phyloP scores from a whole-genome alignment of 306 rosid species.

The Luffa aegyptiaca region DNA sequence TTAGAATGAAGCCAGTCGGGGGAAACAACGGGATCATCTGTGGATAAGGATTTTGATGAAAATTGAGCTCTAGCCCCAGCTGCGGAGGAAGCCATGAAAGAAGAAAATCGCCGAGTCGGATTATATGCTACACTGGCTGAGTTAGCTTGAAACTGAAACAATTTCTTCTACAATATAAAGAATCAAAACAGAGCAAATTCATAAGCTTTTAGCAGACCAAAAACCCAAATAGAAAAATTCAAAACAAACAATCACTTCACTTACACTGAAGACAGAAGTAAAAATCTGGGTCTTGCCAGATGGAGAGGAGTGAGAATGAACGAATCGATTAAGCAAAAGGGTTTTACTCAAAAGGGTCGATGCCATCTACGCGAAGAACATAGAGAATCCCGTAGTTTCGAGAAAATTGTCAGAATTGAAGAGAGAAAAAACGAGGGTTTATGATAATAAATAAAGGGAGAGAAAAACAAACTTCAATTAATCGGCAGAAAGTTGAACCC shows the following conservation, averaged over 20 bases:
- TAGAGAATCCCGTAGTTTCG: not conserved
- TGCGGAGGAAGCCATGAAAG: constrained; percentile 56
- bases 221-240: not conserved
- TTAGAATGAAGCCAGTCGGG: constrained; percentile 83
- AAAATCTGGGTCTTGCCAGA: constrained; percentile 35
- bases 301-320: constrained; percentile 30
- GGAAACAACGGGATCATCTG: constrained; percentile 80
- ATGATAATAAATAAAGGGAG: not conserved
- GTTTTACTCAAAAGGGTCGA: constrained; percentile 49
- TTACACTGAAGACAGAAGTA: constrained; percentile 47
- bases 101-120: constrained; percentile 24
- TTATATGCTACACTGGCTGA: constrained; percentile 25
- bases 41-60: constrained; percentile 42
- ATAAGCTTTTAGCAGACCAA: not conserved
- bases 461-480: not conserved
- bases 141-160: constrained; percentile 19
- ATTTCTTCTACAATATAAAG: constrained; percentile 39
- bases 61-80: constrained; percentile 38
- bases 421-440: not conserved
- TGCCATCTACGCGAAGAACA: constrained; percentile 47
- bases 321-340: constrained; percentile 36
- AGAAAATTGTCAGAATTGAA: not conserved
- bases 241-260: constrained; percentile 14
- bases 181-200: not conserved
- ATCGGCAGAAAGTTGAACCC: not conserved